phyloP scores from a whole-genome alignment of 257 asterid genomes.

The Lantana camara region DNA sequence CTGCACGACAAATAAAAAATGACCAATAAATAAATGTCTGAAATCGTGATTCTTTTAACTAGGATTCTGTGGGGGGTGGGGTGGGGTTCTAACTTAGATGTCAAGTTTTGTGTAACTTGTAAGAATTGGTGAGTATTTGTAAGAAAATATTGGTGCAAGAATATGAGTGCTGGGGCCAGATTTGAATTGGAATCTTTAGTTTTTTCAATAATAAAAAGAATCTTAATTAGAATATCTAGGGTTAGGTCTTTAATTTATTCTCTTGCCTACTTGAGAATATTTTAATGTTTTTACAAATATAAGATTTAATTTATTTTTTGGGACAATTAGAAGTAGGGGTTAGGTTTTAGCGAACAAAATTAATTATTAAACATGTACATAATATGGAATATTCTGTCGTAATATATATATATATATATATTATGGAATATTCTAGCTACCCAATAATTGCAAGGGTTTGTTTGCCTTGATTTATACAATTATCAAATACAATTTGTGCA shows the following conservation, averaged over 20 bases:
- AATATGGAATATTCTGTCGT: no score
- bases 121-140: background rate
- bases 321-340: background rate
- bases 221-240: background rate
- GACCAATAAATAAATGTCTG: background rate
- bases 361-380: background rate
- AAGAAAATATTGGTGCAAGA: background rate
- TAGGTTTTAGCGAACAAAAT: no score
- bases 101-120: no score
- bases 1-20: background rate
- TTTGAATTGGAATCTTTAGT: background rate
- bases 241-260: background rate
- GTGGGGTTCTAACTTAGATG: background rate
- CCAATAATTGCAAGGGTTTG: no score
- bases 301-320: background rate
- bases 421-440: no score
- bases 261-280: background rate
- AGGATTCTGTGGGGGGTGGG: background rate
- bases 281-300: background rate
- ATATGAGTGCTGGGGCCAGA: background rate
- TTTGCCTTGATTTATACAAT: no score
- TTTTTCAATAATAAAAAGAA: no score
- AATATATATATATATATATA: no score
- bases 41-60: background rate
- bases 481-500: no score